Base-by-base conservation (phyloP, 2,329 filamentous ascomycete genomes). In the Sporothrix inflata region DNA sequence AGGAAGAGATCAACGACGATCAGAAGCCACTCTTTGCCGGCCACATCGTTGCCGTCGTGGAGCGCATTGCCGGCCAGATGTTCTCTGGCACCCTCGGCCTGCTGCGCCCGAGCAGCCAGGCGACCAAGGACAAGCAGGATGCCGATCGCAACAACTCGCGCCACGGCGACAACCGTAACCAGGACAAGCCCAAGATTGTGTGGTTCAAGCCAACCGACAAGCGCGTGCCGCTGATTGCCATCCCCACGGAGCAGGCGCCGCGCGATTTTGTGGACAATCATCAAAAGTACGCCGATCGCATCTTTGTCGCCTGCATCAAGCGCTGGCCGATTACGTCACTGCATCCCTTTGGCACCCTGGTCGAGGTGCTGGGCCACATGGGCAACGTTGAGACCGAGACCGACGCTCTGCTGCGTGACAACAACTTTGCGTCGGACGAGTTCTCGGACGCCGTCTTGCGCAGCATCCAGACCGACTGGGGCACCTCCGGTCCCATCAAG, bases 151-250 rank as follows among this genome's bases (percentile, higher is more conserved):
- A 71, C 61, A 60, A 71, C 51, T 40, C 63, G 12, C 90, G 92
- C 74, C 88, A 91, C 70, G 91, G 96, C 76, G 93, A 94, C 74
- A 91, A 92, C 75, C 93, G 94, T 70, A 89, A 93, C 75, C 94
- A 97, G 80, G 96, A 99, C 75, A 98, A 98, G 84, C 96, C 96
- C 75, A 99, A 99, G 90, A 99, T 99, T 83, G 96, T 99, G 55
- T 99, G 96, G 96, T 99, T 99, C 86, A 99, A 99, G 86, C 96
- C 96, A 73, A 99, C 96, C 0, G 96, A 99, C 84, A 98, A 99
- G 88, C 94, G 96, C 79, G 96, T 99, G 65, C 96, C 96, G 67
- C 86, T 99, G 76, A 99, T 99, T 81, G 96, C 96, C 70, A 99
- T 99, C 75, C 96, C 96, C 1, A 99, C 96, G 3, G 96, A 99